phyloP scores from a whole-genome alignment of 805 yeast species.

The Jamesozyma spencerorum region DNA sequence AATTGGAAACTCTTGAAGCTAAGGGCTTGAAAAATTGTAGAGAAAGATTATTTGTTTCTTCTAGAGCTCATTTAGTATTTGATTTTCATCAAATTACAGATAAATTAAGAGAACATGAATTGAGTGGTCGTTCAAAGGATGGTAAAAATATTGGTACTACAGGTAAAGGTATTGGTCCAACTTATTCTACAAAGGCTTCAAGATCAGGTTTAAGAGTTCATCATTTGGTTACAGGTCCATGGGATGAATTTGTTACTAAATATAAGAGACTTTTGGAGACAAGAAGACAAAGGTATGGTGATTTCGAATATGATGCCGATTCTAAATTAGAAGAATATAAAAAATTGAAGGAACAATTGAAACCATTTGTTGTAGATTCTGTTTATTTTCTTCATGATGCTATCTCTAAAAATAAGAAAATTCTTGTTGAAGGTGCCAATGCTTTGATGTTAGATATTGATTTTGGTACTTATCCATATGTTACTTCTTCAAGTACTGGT shows the following conservation, averaged over 20 bases:
- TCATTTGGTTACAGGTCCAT: slow-evolving; percentile 84
- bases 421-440: slow-evolving; percentile 94
- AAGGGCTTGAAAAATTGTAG: slow-evolving; percentile 58
- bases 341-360: slow-evolving; percentile 58
- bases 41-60: slow-evolving; percentile 75
- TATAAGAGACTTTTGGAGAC: slow-evolving; percentile 70
- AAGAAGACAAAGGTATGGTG: slow-evolving; percentile 86
- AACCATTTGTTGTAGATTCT: slow-evolving; percentile 91
- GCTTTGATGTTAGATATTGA: slow-evolving; percentile 96
- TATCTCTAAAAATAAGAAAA: slow-evolving; percentile 65
- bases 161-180: slow-evolving; percentile 98
- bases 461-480: slow-evolving; percentile 96
- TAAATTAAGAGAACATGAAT: slow-evolving; percentile 87
- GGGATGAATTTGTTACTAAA: slow-evolving; percentile 81
- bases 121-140: slow-evolving; percentile 40
- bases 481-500: slow-evolving; percentile 90
- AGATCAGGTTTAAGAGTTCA: slow-evolving; percentile 96
- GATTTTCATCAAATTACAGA: slow-evolving; percentile 98
- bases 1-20: slow-evolving; percentile 66
- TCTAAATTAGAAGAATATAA: slow-evolving; percentile 73
- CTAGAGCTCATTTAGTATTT: slow-evolving; percentile 92
- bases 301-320: slow-evolving; percentile 77
- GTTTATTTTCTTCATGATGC: slow-evolving; percentile 78
- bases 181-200: slow-evolving; percentile 92
- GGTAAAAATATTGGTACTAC: slow-evolving; percentile 94